Evolutionary conservation across 2,329 filamentous ascomycete genomes (phyloP), one percentile per base, ranked within the genome.

Genomic region (Colletotrichum euphorbiae): DNA sequence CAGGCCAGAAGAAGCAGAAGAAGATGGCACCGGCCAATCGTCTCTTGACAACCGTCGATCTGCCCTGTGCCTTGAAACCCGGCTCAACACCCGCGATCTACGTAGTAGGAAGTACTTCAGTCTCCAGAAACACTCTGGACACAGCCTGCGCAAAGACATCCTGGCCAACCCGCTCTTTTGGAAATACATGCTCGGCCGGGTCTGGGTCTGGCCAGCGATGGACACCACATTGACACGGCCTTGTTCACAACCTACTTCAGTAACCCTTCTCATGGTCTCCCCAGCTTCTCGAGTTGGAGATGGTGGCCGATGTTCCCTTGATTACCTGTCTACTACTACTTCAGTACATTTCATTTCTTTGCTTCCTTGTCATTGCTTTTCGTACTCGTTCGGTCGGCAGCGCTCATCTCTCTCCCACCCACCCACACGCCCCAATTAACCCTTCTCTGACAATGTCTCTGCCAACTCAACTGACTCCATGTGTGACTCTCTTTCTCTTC

Each of bases 21-120:
- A 60, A 65, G 61, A 68, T 68, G 65, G 61, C 65, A 68, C 42
- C 40, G 56, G 46, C 65, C 60, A 68, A 68, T 68, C 36, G 61
- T 43, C 65, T 46, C 21, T 59, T 52, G 48, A n/a, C 17, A 19
- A 46, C 15, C 54, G 42, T 28, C 59, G 61, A 68, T 21, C 60
- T 68, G 65, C 48, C 55, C 55, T 50, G 56, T 62, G 45, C 67
- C 67, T 56, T 69, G 67, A 69, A 69, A 69, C 67, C 62, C 55
- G 50, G 56, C 62, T 56, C 43, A 15, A 33, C 33, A 40, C 51
- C 21, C 55, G 43, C 48, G 61, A 55, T 42, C 51, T 28, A 28
- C 28, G 28, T 2, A 28, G 28, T 28, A 28, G 28, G 28, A 28
- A 28, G 28, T 28, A 28, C 28, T 2, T 8, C 28, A 2, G 7